Conservation (phyloP, 495 filamentous ascomycete genomes). For the Penicillium pulvis region DNA sequence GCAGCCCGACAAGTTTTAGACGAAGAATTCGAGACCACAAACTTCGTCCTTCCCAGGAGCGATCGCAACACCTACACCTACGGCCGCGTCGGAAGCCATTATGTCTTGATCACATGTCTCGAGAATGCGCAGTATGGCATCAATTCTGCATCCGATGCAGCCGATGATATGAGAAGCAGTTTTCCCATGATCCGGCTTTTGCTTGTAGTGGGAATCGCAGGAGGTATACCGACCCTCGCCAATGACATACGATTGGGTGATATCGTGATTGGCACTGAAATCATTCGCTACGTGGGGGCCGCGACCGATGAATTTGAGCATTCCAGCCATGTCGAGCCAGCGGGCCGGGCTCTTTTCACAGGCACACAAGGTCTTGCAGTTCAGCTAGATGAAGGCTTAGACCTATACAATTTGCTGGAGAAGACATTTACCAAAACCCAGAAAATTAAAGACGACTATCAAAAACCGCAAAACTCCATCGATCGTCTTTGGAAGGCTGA, state of each 20-base stretch:
- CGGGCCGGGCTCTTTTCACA: not conserved
- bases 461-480: not conserved
- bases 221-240: not conserved
- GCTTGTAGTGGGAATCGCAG: not conserved
- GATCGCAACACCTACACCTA: conserved; percentile 5
- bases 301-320: not conserved
- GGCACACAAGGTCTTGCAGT: conserved; percentile 1
- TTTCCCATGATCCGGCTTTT: conserved; percentile 2
- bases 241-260: conserved; percentile 4
- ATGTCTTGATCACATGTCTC: conserved; percentile 2
- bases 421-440: conserved; percentile 3
- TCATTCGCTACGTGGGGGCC: not conserved
- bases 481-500: conserved; percentile 1
- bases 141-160: not conserved
- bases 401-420: not conserved
- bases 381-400: not conserved
- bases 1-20: conserved; percentile 7
- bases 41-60: not conserved
- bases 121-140: conserved; percentile 1
- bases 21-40: not conserved
- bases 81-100: conserved; percentile 3
- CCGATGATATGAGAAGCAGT: conserved; percentile 5
- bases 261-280: not conserved
- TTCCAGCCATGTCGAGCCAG: not conserved
- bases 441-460: conserved; percentile 7